Evolutionary conservation across 352 stramenopile species (phyloP), one percentile per base, ranked within the genome.

Genomic region (Phytophthora nicotianae): DNA sequence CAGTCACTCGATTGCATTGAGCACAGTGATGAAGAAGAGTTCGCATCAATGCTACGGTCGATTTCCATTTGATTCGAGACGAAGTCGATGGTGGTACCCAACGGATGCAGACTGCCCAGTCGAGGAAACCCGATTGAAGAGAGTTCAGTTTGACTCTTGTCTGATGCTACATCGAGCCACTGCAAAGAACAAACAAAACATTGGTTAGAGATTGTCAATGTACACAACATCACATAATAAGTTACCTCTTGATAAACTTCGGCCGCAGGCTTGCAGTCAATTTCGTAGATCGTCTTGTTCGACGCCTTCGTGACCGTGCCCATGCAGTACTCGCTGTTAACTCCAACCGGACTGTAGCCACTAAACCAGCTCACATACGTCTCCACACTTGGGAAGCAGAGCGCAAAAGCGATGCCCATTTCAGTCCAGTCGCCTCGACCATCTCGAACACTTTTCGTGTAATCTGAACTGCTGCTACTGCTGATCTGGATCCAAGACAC

Each of bases 401-500:
- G 52, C 10, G 87, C 87, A 62, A 96, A 91, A 9, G 87, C 83
- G 11, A 93, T 72, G 4, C 87, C 87, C 70, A 89, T 94, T 58
- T 95, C 82, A 9, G 83, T 93, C 77, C 75, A 88, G 48, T 91
- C 81, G n/a, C 83, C 85, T 48, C 73, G 74, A 9, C 79, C 81
- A 41, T 90, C 81, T 14, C 79, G 76, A 40, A 89, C 79, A 57
- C 77, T 89, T 56, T 93, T 91, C 20, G 80, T 90, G 58, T 91
- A 90, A 50, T 92, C 82, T 4, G 72, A 84, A 48, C 79, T 91
- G 60, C 86, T 90, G 29, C 84, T 89, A 49, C 87, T 96, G 48
- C 85, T 93, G 50, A 96, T 94, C 61, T 96, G 87, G 41, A 94
- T 90, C 87, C 86, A 94, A 23, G 78, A 91, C 29, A 92, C 78